Evolutionary conservation across 1,284 basidiomycete species (phyloP).

Genomic region (Ceratobasidium papillatum): DNA sequence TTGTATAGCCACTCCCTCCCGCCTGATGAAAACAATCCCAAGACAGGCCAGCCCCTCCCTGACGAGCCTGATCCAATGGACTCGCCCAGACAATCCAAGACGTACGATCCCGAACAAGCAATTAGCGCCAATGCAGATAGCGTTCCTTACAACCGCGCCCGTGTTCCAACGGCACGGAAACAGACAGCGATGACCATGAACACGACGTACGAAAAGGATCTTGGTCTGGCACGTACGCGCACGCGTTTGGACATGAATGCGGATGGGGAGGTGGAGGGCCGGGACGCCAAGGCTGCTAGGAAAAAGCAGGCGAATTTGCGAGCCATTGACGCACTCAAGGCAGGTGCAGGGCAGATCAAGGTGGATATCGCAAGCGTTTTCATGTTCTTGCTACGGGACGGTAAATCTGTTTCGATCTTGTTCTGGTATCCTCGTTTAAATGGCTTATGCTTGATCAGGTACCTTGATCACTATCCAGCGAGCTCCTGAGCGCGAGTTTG

Average conservation of each 20-base stretch:
- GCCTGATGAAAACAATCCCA: constrained; percentile 41
- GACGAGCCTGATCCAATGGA: constrained; percentile 31
- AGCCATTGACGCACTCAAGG: constrained; percentile 61
- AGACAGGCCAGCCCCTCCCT: background rate
- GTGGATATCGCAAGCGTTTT: constrained; percentile 68
- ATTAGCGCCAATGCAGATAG: background rate
- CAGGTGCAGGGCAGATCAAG: constrained; percentile 63
- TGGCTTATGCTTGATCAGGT: constrained; percentile 49
- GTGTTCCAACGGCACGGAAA: background rate
- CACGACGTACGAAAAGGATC: background rate
- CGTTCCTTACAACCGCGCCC: background rate
- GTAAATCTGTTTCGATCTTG: constrained; percentile 50
- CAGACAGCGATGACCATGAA: background rate
- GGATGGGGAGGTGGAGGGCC: background rate
- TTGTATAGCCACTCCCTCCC: constrained; percentile 58
- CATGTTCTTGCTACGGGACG: constrained; percentile 71
- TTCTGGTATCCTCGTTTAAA: background rate
- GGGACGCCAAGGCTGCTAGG: background rate
- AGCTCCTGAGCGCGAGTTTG: constrained; percentile 60
- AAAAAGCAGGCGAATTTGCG: constrained; percentile 45
- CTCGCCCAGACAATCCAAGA: constrained; percentile 31
- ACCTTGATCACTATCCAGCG: constrained; percentile 69
- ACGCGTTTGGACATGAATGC: background rate
- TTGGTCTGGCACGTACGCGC: constrained; percentile 12
- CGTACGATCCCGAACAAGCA: constrained; percentile 15